Conservation (phyloP, 1,139 yeast genomes). For the Geotrichum phurueaensis region DNA sequence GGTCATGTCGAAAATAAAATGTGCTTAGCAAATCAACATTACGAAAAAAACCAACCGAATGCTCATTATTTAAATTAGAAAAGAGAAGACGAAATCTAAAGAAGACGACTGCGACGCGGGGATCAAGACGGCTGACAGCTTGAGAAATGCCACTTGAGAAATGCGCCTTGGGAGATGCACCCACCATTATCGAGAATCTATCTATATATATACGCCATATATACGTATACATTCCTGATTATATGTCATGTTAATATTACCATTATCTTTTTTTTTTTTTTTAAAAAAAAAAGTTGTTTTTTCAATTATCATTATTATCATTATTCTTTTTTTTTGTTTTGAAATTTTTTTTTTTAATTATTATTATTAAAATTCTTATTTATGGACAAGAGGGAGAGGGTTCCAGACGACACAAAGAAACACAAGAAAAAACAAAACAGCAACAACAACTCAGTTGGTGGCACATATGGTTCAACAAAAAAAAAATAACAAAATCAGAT, state of each 20-base stretch:
- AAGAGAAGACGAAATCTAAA: not conserved
- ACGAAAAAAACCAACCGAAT: not conserved
- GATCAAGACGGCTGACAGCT: not conserved
- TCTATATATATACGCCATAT: not conserved
- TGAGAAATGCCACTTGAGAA: not conserved
- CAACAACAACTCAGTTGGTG: not conserved
- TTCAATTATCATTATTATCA: too few relatives aligned
- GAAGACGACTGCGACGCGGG: not conserved
- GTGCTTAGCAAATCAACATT: too few relatives aligned
- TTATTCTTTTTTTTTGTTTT: too few relatives aligned
- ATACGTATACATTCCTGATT: not conserved
- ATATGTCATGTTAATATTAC: not conserved
- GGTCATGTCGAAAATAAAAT: not conserved
- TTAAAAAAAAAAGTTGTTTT: too few relatives aligned
- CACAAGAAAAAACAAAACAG: not conserved
- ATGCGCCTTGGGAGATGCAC: not conserved
- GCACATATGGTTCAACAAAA: not conserved
- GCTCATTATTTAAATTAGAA: not conserved
- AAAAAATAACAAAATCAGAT: not conserved
- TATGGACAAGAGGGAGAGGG: not conserved
- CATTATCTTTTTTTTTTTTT: not conserved
- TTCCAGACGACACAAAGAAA: not conserved
- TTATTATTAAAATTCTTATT: not conserved
- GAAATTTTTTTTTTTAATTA: not conserved
- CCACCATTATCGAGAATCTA: not conserved